Base-by-base conservation (phyloP, 169 alveolate species). In the Cryptosporidium sp. region DNA sequence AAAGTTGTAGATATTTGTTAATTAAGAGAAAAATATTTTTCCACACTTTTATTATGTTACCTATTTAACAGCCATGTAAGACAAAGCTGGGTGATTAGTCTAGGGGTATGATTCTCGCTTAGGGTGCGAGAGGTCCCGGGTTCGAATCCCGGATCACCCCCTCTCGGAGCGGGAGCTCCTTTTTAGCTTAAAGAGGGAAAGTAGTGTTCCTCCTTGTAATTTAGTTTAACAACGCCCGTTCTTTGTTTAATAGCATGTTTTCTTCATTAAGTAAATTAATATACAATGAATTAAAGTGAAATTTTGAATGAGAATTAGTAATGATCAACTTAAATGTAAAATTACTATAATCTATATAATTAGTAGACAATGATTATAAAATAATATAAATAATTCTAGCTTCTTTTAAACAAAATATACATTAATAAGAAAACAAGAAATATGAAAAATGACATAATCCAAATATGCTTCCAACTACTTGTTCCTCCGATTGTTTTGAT, bases 41-140 rank as follows among this genome's bases (percentile, higher is more conserved):
- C 35, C 35, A 0, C 12, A 56, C 35, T 48, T 48, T 1, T 37
- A 69, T 1, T 12, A 39, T 44, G 62, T 44, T 18, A 8, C 86
- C 72, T 42, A 23, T 73, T 60, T 53, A 0, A 18, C 4, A 8
- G 21, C 0, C 23, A 3, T 14, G 0, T 16, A 8, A 16, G 10
- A 7, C 16, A 60, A 56, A 53, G 86, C 53, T 56, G 93, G 93
- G 92, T 85, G 93, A 71, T 86, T 92, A 80, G 99, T 96, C 98
- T 97, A 97, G 99, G 96, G 99, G 99, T 96, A 97, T 95, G 98
- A 97, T 97, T 96, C 99, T 96, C 98, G 98, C 98, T 96, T 96
- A 96, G 98, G 99, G 98, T 96, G 98, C 98, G 98, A 96, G 98
- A 96, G 98, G 98, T 96, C 99, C 98, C 98, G 99, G 98, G 99